Conservation (phyloP, 2,329 filamentous ascomycete species). For the Phialocephala subalpina region DNA sequence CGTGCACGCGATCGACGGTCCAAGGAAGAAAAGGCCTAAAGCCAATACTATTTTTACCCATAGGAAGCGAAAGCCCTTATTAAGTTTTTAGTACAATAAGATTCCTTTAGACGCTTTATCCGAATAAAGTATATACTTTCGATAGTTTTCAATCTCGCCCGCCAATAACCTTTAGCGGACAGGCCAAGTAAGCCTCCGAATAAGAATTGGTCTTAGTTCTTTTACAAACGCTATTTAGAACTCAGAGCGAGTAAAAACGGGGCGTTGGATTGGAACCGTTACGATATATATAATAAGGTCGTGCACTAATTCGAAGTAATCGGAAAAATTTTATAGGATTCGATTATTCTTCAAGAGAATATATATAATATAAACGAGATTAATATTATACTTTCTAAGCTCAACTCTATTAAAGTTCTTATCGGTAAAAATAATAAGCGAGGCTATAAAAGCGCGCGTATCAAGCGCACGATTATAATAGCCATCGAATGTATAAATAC, state of each 20-base stretch:
- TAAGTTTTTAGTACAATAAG: conserved; percentile 14
- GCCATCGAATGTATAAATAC: conserved; percentile 29
- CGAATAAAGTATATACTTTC: conserved; percentile 18
- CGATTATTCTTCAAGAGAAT: conserved; percentile 28
- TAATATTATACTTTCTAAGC: conserved; percentile 42
- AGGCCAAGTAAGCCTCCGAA: background rate
- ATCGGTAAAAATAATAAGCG: conserved; percentile 39
- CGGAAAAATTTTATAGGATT: conserved; percentile 30
- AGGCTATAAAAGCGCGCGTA: conserved; percentile 37
- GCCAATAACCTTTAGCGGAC: background rate
- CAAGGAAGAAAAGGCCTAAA: conserved; percentile 39
- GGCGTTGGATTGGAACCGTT: conserved; percentile 28
- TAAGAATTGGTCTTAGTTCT: conserved; percentile 29
- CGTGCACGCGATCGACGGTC: conserved; percentile 38
- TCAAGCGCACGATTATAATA: conserved; percentile 37
- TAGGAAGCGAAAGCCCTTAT: conserved; percentile 39
- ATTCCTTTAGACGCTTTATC: background rate
- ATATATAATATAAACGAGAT: conserved; percentile 25
- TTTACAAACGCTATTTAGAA: conserved; percentile 34
- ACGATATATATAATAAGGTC: conserved; percentile 45
- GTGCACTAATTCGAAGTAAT: conserved; percentile 44
- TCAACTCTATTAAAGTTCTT: conserved; percentile 43
- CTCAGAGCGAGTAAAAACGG: conserved; percentile 27
- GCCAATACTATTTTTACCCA: conserved; percentile 41
- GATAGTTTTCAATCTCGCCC: conserved; percentile 12